A percentile compares a stretch with the other conserved stretches of the same genome.
Evolutionary conservation across 352 stramenopile genomes (phyloP).

Genomic region (Pythium brachiatum): DNA sequence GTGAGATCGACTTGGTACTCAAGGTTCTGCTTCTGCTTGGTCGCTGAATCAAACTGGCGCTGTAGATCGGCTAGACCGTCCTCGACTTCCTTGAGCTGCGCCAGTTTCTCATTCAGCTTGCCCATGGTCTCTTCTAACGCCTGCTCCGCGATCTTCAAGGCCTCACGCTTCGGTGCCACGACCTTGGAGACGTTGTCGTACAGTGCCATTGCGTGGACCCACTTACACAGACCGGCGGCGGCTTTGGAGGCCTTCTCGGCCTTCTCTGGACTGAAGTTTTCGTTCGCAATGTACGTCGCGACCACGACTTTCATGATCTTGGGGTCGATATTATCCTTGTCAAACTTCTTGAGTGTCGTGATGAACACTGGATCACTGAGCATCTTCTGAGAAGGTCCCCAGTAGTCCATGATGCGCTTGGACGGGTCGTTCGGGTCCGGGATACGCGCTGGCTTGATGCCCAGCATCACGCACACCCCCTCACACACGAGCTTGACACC

Average conservation of each 20-base stretch:
- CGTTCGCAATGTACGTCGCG: constrained; percentile 89
- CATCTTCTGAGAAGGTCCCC: constrained; percentile 93
- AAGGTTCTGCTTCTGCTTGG: constrained; percentile 90
- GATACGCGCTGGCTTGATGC: constrained; percentile 91
- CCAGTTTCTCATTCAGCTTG: constrained; percentile 90
- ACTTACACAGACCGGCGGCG: constrained; percentile 91
- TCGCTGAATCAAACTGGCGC: constrained; percentile 84
- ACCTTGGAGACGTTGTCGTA: constrained; percentile 94
- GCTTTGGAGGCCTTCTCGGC: constrained; percentile 93
- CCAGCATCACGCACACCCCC: constrained; percentile 94
- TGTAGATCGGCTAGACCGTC: constrained; percentile 87
- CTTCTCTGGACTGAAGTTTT: constrained; percentile 91
- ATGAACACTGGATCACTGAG: constrained; percentile 92
- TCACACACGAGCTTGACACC: constrained; percentile 93
- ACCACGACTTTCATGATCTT: constrained; percentile 89
- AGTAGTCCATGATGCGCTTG: constrained; percentile 95
- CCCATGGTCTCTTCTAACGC: constrained; percentile 88
- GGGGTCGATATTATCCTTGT: constrained; percentile 86
- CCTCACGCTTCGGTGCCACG: constrained; percentile 91
- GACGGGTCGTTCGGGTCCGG: constrained; percentile 89
- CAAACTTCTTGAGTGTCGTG: constrained; percentile 88
- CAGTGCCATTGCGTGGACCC: constrained; percentile 91
- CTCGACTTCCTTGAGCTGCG: constrained; percentile 89
- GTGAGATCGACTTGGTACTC: constrained; percentile 92
- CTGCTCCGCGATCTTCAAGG: constrained; percentile 77